phyloP scores from a whole-genome alignment of 495 filamentous ascomycete species.

The Lineolata rhizophorae region DNA sequence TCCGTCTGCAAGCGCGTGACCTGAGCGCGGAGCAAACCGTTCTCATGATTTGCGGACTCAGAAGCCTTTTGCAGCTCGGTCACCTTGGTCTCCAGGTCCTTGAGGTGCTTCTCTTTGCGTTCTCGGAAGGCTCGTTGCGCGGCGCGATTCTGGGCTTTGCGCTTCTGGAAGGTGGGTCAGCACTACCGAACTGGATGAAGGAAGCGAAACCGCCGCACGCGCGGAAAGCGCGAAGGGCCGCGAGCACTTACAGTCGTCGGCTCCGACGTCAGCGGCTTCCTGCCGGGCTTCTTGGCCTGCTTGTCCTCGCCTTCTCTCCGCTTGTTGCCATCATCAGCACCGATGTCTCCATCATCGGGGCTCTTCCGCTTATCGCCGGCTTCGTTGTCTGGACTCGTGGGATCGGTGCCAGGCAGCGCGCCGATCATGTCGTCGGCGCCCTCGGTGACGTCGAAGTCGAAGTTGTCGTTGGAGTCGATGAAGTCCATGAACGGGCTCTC shows the following conservation, averaged over 20 bases:
- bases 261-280: constrained; percentile 88
- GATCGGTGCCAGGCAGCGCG: no score
- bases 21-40: constrained; percentile 59
- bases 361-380: constrained; percentile 74
- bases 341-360: constrained; percentile 29
- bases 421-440: constrained; percentile 46
- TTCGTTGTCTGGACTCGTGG: no score
- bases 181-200: constrained; percentile 3
- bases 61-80: constrained; percentile 77
- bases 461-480: constrained; percentile 38
- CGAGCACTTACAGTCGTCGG: constrained; percentile 66
- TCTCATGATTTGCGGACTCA: constrained; percentile 65
- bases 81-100: constrained; percentile 89
- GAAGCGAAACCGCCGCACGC: no score
- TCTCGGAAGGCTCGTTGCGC: constrained; percentile 94
- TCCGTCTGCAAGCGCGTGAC: constrained; percentile 75
- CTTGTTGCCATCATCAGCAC: constrained; percentile 25
- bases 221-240: no score
- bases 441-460: constrained; percentile 35
- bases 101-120: constrained; percentile 92
- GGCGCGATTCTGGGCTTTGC: constrained; percentile 94
- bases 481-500: constrained; percentile 71
- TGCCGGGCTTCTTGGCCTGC: constrained; percentile 76
- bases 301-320: constrained; percentile 58
- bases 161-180: constrained; percentile 52